A percentile compares a stretch with the other conserved stretches of the same genome.
Evolutionary conservation across 2,329 filamentous ascomycete genomes (phyloP).

Genomic region (Hysterium pulicare): DNA sequence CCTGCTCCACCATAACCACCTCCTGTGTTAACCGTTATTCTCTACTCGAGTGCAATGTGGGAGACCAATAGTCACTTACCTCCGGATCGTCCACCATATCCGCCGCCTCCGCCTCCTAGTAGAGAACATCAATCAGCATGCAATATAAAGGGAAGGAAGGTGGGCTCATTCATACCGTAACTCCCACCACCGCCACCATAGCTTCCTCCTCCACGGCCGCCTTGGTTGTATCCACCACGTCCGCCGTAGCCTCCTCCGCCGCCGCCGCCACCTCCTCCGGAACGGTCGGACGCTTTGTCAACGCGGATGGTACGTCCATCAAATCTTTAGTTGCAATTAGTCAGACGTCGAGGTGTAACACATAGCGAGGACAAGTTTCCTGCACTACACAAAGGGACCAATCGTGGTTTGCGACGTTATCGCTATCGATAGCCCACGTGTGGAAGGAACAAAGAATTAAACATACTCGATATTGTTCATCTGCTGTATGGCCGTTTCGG

Average conservation of each 20-base stretch:
- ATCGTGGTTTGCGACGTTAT: no score
- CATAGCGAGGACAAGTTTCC: conserved; percentile 1
- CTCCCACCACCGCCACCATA: conserved; percentile 20
- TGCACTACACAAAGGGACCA: neutral
- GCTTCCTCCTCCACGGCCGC: conserved; percentile 24
- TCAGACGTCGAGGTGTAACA: no score
- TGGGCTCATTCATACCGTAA: conserved; percentile 21
- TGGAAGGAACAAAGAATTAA: conserved; percentile 9
- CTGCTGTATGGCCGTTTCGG: conserved; percentile 68
- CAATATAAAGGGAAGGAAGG: neutral
- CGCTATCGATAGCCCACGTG: no score
- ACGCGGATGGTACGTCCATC: conserved; percentile 93
- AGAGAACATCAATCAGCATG: conserved; percentile 2
- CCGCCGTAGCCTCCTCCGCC: conserved; percentile 35
- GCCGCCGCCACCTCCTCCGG: conserved; percentile 51
- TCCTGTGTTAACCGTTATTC: conserved; percentile 11
- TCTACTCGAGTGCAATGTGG: conserved; percentile 2
- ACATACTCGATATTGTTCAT: conserved; percentile 92
- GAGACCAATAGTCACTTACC: conserved; percentile 21
- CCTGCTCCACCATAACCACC: conserved; percentile 16
- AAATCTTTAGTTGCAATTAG: conserved; percentile 58
- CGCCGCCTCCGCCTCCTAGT: conserved; percentile 12
- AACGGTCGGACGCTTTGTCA: conserved; percentile 84
- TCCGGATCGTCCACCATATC: conserved; percentile 20
- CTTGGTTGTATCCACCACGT: conserved; percentile 19